These are phyloP conservation scores for Zea luxurians DNA, from an alignment of 176 grass and related monocot species.

Conservation along the genomic window DNA sequence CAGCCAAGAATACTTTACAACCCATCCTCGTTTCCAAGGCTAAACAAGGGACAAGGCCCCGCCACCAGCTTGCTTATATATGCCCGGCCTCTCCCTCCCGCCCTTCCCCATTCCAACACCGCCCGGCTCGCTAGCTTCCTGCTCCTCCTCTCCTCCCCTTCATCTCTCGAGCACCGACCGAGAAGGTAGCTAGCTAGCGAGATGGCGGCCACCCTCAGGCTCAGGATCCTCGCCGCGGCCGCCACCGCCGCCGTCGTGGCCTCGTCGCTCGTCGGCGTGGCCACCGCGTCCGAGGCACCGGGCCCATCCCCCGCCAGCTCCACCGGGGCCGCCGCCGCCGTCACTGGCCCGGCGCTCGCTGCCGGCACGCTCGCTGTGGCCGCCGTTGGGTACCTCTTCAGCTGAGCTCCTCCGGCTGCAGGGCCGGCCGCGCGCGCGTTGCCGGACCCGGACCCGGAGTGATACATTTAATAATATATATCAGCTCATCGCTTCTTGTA, in stretches of 20 bases:
- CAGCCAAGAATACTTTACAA: conserved; percentile 19
- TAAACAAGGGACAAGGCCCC: conserved; percentile 14
- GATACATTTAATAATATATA: not conserved
- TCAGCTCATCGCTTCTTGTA: not conserved
- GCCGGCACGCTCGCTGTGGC: conserved; percentile 19
- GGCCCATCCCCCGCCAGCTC: conserved; percentile 25
- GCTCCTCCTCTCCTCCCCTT: not conserved
- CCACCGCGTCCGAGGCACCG: conserved; percentile 30
- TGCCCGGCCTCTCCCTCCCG: not conserved
- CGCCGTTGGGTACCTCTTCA: conserved; percentile 54
- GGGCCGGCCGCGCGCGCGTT: not conserved
- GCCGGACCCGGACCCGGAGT: not conserved
- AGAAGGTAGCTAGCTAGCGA: conserved; percentile 42
- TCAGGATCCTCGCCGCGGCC: conserved; percentile 45
- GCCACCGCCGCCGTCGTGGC: conserved; percentile 17
- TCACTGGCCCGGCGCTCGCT: conserved; percentile 17
- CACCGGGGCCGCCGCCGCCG: not conserved
- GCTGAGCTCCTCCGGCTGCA: conserved; percentile 16
- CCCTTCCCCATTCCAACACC: conserved; percentile 15
- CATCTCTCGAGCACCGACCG: not conserved
- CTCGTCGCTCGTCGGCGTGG: conserved; percentile 28
- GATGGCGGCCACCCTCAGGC: conserved; percentile 49
- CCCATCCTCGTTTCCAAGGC: conserved; percentile 3
- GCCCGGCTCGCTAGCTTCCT: conserved; percentile 23
- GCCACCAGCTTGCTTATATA: conserved; percentile 5